Base-by-base conservation (phyloP, 2,329 filamentous ascomycete genomes). In the Nannizzia gypsea region DNA sequence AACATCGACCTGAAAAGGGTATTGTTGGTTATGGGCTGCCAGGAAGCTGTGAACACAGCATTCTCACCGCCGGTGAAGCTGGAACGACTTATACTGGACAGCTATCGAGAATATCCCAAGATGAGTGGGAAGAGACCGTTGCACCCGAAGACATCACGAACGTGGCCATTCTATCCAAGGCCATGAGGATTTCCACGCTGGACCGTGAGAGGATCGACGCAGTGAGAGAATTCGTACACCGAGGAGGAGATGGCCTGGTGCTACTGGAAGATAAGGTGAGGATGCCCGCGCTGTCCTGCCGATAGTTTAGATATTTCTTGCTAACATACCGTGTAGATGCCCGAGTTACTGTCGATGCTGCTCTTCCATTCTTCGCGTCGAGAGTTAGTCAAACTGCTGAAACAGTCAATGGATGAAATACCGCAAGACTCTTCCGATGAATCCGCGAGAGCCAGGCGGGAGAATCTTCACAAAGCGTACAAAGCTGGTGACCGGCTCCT, bases 171-270 rank as follows among this genome's bases (percentile, higher is more conserved):
- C 76, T 99, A 26, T 80, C 95, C 76, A 75, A 73, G 22, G 81
- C 83, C 1, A 73, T 99, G 59, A 86, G 85, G 63, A 76, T 75
- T 42, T 83, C 87, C 4, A 81, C 85, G 6, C 89, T 99, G 65
- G 93, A 99, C 70, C 83, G 93, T 36, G 92, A 97, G 75, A 97
- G 93, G 76, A 84, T 95, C 61, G 86, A 92, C 63, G 86, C 87
- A 0, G 81, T 96, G 22, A 84, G 87, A 67, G 88, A 83, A 63
- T 99, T 96, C 69, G 78, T 96, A n/a, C 77, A 84, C 46, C 80
- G 93, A 58, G 88, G 83, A 20, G 83, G 83, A 4, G 84, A 88
- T 24, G 90, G 96, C 66, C 76, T 97, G 28, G 80, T 80, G 59
- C 87, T 90, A 63, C 77, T 99, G 20, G 80, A 87, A 62, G 80